Evolutionary conservation across 1,139 yeast species (phyloP).

Genomic region (Hyphopichia wangnamkhiaoensis): DNA sequence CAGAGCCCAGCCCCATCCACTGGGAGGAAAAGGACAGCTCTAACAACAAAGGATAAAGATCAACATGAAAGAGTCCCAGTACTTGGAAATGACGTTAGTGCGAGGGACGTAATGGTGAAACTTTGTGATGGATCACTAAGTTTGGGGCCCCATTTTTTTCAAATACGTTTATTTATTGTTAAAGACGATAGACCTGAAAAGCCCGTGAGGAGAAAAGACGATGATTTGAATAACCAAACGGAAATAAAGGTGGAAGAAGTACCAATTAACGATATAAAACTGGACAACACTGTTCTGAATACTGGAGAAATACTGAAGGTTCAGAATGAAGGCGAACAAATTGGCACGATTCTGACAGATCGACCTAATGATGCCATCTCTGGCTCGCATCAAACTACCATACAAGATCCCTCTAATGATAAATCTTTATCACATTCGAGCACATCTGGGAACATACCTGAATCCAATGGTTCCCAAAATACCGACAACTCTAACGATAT

Average conservation of each 20-base stretch:
- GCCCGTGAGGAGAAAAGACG: conserved; percentile 5
- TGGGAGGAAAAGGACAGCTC: conserved; percentile 20
- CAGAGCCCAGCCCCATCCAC: conserved; percentile 5
- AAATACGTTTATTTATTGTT: conserved; percentile 73
- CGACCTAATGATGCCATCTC: too few species aligned
- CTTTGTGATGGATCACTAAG: conserved; percentile 72
- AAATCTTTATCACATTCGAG: too few species aligned
- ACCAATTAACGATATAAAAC: neutral
- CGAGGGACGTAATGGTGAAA: conserved; percentile 87
- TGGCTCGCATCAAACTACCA: too few species aligned
- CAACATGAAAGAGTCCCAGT: conserved; percentile 39
- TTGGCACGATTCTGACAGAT: too few species aligned
- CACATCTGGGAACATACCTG: too few species aligned
- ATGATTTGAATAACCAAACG: neutral
- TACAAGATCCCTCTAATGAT: too few species aligned
- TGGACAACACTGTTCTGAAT: neutral
- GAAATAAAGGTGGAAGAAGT: conserved; percentile 11
- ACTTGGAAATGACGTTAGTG: conserved; percentile 50
- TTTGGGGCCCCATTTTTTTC: conserved; percentile 84
- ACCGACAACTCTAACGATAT: too few species aligned
- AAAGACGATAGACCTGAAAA: conserved; percentile 65
- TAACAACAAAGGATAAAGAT: conserved; percentile 25
- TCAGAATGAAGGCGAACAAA: too few species aligned
- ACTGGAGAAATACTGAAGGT: too few species aligned
- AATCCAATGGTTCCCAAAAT: too few species aligned